Evolutionary conservation across 495 filamentous ascomycete species (phyloP).

Genomic region (Xylaria flabelliformis): DNA sequence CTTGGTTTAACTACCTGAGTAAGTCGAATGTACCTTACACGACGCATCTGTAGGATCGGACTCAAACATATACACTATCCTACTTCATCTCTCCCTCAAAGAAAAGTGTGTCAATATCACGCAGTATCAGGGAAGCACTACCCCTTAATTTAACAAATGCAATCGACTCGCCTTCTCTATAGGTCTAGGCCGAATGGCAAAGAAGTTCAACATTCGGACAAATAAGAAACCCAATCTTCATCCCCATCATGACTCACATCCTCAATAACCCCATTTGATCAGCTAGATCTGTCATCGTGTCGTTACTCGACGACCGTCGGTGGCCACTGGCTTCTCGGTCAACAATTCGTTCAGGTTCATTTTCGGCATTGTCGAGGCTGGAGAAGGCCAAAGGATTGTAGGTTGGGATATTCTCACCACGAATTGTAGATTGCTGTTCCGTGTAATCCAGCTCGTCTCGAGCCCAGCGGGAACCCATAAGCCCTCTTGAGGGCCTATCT

Average conservation of each 20-base stretch:
- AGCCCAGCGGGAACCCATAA: conserved; percentile 14
- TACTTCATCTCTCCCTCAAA: conserved; percentile 9
- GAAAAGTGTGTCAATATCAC: neutral
- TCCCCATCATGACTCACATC: neutral
- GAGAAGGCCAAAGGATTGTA: neutral
- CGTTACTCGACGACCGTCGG: neutral
- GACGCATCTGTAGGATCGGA: too few relatives aligned
- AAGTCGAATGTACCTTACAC: neutral
- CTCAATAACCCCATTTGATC: neutral
- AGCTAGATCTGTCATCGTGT: conserved; percentile 6
- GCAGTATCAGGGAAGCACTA: too few relatives aligned
- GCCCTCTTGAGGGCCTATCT: neutral
- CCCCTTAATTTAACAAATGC: neutral
- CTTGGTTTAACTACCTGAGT: neutral
- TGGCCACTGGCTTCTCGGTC: neutral
- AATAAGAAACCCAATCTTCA: neutral
- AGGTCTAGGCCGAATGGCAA: neutral
- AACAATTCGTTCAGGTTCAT: neutral
- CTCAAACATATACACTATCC: conserved; percentile 8
- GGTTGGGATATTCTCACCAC: conserved; percentile 10
- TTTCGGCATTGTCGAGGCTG: neutral
- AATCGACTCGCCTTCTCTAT: neutral
- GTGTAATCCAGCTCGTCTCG: neutral
- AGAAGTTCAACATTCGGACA: neutral
- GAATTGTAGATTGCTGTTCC: neutral